A percentile compares a stretch with the other conserved stretches of the same genome.
Conservation (phyloP, 2,329 filamentous ascomycete genomes). For the Pyrenophora teres region DNA sequence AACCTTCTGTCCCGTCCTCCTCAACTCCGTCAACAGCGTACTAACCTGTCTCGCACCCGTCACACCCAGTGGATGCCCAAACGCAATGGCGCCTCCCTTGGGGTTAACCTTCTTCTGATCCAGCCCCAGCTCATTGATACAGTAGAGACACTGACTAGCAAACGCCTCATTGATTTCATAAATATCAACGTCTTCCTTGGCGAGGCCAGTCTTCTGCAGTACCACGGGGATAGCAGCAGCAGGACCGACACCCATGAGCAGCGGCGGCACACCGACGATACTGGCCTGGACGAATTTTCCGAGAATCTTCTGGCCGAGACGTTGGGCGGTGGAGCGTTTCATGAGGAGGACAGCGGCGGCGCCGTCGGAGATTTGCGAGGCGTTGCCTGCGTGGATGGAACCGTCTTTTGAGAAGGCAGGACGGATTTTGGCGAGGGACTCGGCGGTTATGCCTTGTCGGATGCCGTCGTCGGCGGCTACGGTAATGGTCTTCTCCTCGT, state of each 20-base stretch:
- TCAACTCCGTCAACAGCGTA: conserved; percentile 87
- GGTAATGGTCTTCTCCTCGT: conserved; percentile 80
- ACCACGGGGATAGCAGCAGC: conserved; percentile 96
- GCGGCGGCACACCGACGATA: conserved; percentile 84
- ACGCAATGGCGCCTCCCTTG: conserved; percentile 94
- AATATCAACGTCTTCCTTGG: conserved; percentile 86
- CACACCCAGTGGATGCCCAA: conserved; percentile 92
- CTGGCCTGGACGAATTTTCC: conserved; percentile 90
- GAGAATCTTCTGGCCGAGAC: conserved; percentile 83
- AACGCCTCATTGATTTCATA: conserved; percentile 99
- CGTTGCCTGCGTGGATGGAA: conserved; percentile 94
- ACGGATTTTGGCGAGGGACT: conserved; percentile 88
- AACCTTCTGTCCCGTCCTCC: conserved; percentile 79
- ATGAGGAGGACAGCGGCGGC: conserved; percentile 94
- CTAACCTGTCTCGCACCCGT: conserved; percentile 93
- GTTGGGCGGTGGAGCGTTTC: conserved; percentile 89
- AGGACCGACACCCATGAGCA: conserved; percentile 95
- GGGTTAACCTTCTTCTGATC: conserved; percentile 90
- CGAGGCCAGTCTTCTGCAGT: conserved; percentile 83
- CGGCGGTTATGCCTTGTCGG: conserved; percentile 79
- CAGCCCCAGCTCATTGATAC: conserved; percentile 82
- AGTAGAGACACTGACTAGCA: conserved; percentile 92
- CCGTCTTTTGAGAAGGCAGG: conserved; percentile 91
- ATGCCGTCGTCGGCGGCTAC: conserved; percentile 88
- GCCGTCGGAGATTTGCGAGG: conserved; percentile 90